Conservation (phyloP, 257 asterid species). For the Coffea eugenioides region DNA sequence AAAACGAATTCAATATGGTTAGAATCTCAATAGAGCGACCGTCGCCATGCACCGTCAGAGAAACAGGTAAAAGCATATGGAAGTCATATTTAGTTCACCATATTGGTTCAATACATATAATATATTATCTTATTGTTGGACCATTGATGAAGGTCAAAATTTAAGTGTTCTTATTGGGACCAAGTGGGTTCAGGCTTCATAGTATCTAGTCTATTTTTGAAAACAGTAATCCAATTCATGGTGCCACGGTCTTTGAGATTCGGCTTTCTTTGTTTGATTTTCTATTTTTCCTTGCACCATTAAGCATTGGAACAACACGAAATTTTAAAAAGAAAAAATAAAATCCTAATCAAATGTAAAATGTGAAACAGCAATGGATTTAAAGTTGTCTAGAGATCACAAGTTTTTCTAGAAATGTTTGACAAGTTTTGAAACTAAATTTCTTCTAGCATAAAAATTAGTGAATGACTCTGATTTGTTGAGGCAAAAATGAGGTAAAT, state of each 20-base stretch:
- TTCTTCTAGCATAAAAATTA: too few relatives aligned
- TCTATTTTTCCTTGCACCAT: neutral
- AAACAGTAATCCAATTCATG: neutral
- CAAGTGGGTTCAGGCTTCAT: neutral
- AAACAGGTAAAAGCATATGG: neutral
- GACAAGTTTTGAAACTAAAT: too few relatives aligned
- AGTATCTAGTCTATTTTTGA: neutral
- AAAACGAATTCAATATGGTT: neutral
- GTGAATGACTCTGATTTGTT: too few relatives aligned
- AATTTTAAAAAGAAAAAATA: neutral
- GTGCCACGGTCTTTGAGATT: neutral
- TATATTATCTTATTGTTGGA: slow-evolving; percentile 4
- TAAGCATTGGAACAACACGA: too few relatives aligned
- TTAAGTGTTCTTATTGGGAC: neutral
- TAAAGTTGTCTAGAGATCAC: too few relatives aligned
- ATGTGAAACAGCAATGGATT: neutral
- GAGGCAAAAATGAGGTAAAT: too few relatives aligned
- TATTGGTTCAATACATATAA: neutral
- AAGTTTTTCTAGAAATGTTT: too few relatives aligned
- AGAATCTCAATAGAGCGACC: slow-evolving; percentile 3
- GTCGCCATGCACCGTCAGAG: neutral
- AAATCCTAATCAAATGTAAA: neutral
- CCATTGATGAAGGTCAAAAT: slow-evolving; percentile 8
- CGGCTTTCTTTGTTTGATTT: neutral
- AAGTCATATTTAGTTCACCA: neutral